phyloP scores from a whole-genome alignment of 2,329 filamentous ascomycete species.

The Ophiocordyceps camponoti-floridani region DNA sequence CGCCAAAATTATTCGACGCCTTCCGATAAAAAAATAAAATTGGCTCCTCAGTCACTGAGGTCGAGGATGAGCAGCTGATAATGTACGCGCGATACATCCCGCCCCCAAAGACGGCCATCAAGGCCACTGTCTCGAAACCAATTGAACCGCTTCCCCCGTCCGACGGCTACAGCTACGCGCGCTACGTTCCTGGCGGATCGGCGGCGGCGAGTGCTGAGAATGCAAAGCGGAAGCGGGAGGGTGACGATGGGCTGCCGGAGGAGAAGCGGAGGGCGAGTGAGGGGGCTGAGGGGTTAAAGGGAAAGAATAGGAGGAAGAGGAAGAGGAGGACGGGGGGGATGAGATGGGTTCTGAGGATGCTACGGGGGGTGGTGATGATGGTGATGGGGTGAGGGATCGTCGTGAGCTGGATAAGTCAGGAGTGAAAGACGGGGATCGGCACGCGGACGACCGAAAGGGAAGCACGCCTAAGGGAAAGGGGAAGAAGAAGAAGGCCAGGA shows the following conservation, averaged over 20 bases:
- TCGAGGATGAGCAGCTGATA: not conserved
- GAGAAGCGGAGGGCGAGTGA: constrained; percentile 15
- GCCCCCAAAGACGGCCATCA: constrained; percentile 10
- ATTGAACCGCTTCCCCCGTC: not conserved
- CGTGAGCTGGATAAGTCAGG: too few species aligned
- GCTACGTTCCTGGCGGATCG: constrained; percentile 20
- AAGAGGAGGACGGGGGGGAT: constrained; percentile 12
- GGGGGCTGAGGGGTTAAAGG: constrained; percentile 3
- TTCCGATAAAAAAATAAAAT: not conserved
- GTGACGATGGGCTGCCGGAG: constrained; percentile 12
- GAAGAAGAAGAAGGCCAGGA: too few species aligned
- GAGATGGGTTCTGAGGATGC: not conserved
- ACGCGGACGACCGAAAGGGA: too few species aligned
- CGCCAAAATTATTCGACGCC: constrained; percentile 15
- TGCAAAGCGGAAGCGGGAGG: constrained; percentile 19
- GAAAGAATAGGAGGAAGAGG: constrained; percentile 18
- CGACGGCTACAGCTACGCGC: constrained; percentile 16
- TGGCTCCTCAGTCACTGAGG: too few species aligned
- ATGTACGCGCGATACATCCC: constrained; percentile 28
- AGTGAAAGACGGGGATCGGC: too few species aligned
- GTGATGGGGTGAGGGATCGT: too few species aligned
- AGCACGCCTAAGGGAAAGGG: too few species aligned
- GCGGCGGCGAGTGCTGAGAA: constrained; percentile 5
- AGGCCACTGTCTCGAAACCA: constrained; percentile 1
- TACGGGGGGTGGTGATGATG: too few species aligned